Conservation (phyloP, 2,329 filamentous ascomycete species). For the Bisporella sp. region DNA sequence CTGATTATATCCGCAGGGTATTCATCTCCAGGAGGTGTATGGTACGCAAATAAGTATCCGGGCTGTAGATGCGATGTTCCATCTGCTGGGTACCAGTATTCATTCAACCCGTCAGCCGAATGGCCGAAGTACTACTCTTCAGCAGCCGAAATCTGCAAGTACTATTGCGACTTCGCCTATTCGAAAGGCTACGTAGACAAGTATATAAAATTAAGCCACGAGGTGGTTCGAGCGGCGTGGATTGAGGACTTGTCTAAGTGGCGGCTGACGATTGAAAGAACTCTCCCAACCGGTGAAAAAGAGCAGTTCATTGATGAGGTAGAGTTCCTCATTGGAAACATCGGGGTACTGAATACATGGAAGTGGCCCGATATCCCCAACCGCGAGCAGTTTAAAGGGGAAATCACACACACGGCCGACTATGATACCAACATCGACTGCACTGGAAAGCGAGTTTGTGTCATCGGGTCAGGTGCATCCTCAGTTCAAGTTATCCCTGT, state of each 20-base stretch:
- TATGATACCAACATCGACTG: conserved; percentile 47
- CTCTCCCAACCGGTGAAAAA: too few species aligned
- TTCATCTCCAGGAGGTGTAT: conserved; percentile 40
- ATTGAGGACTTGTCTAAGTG: conserved; percentile 7
- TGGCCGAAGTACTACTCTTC: conserved; percentile 53
- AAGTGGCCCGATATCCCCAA: conserved; percentile 54
- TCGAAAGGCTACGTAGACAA: conserved; percentile 35
- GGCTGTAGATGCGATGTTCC: conserved; percentile 49
- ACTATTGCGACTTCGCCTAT: conserved; percentile 36
- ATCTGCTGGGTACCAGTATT: conserved; percentile 54
- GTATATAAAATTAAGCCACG: conserved; percentile 37
- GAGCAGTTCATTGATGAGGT: conserved; percentile 7
- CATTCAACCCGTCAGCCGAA: conserved; percentile 50
- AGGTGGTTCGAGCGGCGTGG: conserved; percentile 28
- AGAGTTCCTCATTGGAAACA: conserved; percentile 43
- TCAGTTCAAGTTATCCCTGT: conserved; percentile 44
- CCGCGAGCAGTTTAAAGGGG: conserved; percentile 35
- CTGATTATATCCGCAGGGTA: too few species aligned
- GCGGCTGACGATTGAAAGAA: background rate
- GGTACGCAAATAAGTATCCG: conserved; percentile 52
- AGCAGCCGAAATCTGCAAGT: conserved; percentile 47
- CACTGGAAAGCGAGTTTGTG: conserved; percentile 36
- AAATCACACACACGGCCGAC: conserved; percentile 51
- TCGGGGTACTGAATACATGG: conserved; percentile 51
- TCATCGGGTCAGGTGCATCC: conserved; percentile 45